Evolutionary conservation across 768 basidiomycete genomes (phyloP), one percentile per base, ranked within the genome.

Genomic region (Termitomyces sp.): DNA sequence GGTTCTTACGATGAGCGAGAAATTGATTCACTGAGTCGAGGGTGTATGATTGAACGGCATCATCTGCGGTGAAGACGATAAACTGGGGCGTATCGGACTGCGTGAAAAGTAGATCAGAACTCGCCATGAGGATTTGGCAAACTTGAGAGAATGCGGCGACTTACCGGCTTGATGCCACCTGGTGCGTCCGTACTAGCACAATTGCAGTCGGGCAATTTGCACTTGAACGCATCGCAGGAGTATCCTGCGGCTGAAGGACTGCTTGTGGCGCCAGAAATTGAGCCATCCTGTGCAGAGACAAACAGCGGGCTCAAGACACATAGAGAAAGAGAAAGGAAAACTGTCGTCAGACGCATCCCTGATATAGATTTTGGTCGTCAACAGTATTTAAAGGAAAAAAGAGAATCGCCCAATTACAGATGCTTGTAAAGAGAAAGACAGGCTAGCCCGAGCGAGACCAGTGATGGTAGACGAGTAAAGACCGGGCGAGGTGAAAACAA

Each of bases 41-140:
- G 5, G 88, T 90, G 71, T 91, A 92, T 1, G 82, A 82, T 69
- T 91, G 88, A 29, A 91, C 66, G 24, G 90, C 88, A 71, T 89
- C 87, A 64, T 88, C 86, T 32, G 88, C 88, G 49, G 85, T 88
- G 75, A 85, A 88, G 41, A 89, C 81, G 62, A 89, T 72, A 65
- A 89, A 90, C 71, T 79, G 76, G 2, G 87, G 86, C 22, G 81
- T 79, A 10, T 86, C 79, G 8, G 74, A 72, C 84, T 87, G 61
- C 31, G 24, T 34, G 58, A 53, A 41, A 61, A 46, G 42, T 37
- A 57, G 44, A 42, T 39, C 3, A 46, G 31, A 31, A 1, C 34
- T n/a, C 7, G 8, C 22, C 12, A 27, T 39, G 26, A 29, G n/a
- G 27, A n/a, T 48, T 1, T 14, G 1, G 36, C 10, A 24, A 29